These are phyloP conservation scores for Begonia peltatifolia DNA, from an alignment of 306 rosid genomes.

Conservation along the genomic window DNA sequence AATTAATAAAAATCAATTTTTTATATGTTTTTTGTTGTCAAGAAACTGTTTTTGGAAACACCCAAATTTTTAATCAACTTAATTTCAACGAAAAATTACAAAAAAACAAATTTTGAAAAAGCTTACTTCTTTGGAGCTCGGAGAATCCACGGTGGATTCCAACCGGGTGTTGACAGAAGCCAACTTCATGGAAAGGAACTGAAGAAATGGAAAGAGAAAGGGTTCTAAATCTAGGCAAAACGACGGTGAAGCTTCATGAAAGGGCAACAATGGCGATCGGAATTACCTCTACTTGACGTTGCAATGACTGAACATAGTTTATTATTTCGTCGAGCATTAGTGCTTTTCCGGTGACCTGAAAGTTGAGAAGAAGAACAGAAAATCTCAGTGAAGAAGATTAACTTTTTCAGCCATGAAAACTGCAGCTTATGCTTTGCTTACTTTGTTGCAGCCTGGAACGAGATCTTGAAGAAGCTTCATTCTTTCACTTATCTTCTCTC, in stretches of 20 bases:
- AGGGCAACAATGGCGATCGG: neutral
- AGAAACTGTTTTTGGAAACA: no score
- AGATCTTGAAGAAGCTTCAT: slow-evolving; percentile 96
- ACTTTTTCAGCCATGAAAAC: neutral
- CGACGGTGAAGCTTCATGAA: slow-evolving; percentile 8
- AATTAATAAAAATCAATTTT: slow-evolving; percentile 10
- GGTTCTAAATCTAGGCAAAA: neutral
- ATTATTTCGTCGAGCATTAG: slow-evolving; percentile 95
- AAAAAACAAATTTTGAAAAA: slow-evolving; percentile 16
- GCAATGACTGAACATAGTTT: slow-evolving; percentile 95
- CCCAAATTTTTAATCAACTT: neutral
- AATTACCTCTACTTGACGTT: slow-evolving; percentile 84
- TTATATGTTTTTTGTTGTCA: no score
- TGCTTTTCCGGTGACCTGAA: slow-evolving; percentile 92
- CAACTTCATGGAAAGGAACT: slow-evolving; percentile 95
- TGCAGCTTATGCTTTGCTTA: slow-evolving; percentile 6
- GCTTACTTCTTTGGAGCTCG: slow-evolving; percentile 68
- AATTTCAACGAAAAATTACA: neutral
- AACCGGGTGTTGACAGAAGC: slow-evolving; percentile 72
- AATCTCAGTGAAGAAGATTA: slow-evolving; percentile 9
- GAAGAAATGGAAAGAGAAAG: slow-evolving; percentile 7
- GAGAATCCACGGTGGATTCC: slow-evolving; percentile 56
- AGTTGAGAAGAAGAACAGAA: slow-evolving; percentile 4
- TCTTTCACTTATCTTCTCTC: slow-evolving; percentile 96
- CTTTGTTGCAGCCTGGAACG: slow-evolving; percentile 98